Evolutionary conservation across 345 rosid genomes (phyloP).

Genomic region (Nephelium lappaceum): DNA sequence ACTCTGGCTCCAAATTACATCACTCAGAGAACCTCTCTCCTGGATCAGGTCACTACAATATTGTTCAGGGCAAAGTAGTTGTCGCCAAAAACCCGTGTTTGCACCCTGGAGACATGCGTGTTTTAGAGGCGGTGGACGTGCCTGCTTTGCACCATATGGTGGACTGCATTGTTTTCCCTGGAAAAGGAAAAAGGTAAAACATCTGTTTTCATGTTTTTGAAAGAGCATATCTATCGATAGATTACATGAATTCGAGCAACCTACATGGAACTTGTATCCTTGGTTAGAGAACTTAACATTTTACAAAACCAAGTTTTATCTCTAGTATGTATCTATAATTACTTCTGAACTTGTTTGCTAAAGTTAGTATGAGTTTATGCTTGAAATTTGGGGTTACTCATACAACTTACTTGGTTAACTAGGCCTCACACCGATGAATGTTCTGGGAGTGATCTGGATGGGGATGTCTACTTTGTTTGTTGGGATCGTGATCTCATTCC

Average conservation of each 20-base stretch:
- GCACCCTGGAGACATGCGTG: constrained; percentile 34
- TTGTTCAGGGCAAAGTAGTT: constrained; percentile 8
- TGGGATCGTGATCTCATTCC: constrained; percentile 36
- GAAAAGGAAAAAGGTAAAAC: constrained; percentile 25
- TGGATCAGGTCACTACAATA: not conserved
- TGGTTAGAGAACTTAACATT: too few species aligned
- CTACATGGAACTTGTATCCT: too few species aligned
- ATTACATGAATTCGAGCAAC: too few species aligned
- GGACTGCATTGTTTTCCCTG: constrained; percentile 37
- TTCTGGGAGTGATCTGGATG: constrained; percentile 35
- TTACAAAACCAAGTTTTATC: too few species aligned
- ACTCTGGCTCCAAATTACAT: constrained; percentile 4
- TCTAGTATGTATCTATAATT: too few species aligned
- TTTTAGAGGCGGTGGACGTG: constrained; percentile 29
- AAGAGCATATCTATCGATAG: too few species aligned
- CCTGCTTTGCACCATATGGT: constrained; percentile 31
- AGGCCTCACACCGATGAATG: constrained; percentile 33
- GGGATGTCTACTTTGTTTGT: constrained; percentile 30
- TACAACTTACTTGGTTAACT: not conserved
- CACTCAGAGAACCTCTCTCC: not conserved
- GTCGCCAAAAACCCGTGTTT: constrained; percentile 40
- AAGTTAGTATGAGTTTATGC: too few species aligned
- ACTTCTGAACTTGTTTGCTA: too few species aligned
- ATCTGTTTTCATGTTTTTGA: too few species aligned
- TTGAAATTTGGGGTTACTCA: not conserved